phyloP scores from a whole-genome alignment of 2,329 filamentous ascomycete genomes.

The Simplicillium aogashimaense region DNA sequence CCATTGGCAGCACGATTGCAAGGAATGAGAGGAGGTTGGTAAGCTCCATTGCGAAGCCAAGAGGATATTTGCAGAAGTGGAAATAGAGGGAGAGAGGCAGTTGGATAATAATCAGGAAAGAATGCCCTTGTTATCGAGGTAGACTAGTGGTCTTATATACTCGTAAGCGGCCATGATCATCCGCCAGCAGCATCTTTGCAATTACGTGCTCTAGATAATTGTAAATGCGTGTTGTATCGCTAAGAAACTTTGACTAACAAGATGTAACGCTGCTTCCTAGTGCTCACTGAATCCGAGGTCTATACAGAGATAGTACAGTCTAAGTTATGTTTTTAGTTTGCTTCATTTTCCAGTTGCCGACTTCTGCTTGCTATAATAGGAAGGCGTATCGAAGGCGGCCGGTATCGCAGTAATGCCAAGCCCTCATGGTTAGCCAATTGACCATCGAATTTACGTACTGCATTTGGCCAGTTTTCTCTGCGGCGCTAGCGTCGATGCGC shows the following conservation, averaged over 20 bases:
- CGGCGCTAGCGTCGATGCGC: background rate
- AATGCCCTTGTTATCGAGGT: background rate
- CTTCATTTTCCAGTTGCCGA: background rate
- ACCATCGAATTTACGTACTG: background rate
- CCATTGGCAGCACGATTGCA: constrained; percentile 3
- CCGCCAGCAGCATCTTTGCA: background rate
- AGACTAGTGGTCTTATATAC: background rate
- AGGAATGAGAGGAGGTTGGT: constrained; percentile 2
- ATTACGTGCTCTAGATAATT: background rate
- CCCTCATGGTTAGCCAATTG: background rate
- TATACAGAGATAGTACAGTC: background rate
- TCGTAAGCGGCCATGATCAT: background rate
- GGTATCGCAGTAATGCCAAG: background rate
- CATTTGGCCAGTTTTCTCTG: background rate
- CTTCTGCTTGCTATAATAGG: background rate
- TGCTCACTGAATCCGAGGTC: background rate
- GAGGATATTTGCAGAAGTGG: background rate
- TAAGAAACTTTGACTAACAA: background rate
- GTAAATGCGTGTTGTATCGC: background rate
- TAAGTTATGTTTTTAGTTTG: background rate
- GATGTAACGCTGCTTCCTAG: background rate
- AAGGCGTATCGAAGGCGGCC: background rate
- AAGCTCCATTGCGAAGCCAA: constrained; percentile 4
- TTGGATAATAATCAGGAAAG: background rate
- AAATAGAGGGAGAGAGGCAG: background rate